A percentile compares a stretch with the other conserved stretches of the same genome.
These are phyloP conservation scores for Barbarea vulgaris DNA, from an alignment of 345 rosid species.

Conservation along the genomic window DNA sequence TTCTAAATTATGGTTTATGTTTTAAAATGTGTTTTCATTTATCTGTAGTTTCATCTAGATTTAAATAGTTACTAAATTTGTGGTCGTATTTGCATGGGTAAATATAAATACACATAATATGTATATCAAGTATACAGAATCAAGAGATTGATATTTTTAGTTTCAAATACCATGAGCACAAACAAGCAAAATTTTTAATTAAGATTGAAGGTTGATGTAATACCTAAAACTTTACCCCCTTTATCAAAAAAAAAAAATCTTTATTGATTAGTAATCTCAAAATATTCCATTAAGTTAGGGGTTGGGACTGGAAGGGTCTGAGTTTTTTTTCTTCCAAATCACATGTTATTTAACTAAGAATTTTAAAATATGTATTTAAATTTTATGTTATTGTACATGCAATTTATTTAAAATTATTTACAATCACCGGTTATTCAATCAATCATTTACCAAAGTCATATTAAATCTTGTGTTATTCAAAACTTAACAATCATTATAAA, in stretches of 20 bases:
- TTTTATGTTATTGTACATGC: too few species aligned
- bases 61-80: not conserved
- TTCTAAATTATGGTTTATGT: not conserved
- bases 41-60: not conserved
- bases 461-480: not conserved
- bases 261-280: not conserved
- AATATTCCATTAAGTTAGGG: not conserved
- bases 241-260: too few species aligned
- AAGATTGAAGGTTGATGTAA: not conserved
- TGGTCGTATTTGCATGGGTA: not conserved
- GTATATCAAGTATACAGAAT: not conserved
- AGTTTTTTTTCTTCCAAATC: not conserved
- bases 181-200: not conserved
- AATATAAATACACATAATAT: not conserved
- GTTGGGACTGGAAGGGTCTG: not conserved
- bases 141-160: too few species aligned
- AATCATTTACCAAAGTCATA: not conserved
- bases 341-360: not conserved
- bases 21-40: not conserved
- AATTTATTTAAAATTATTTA: not conserved
- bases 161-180: not conserved
- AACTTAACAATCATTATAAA: not conserved
- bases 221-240: not conserved
- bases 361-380: too few species aligned
- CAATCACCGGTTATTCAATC: not conserved